Evolutionary conservation across 2,329 filamentous ascomycete species (phyloP).

Genomic region (Blumeriella jaapii): DNA sequence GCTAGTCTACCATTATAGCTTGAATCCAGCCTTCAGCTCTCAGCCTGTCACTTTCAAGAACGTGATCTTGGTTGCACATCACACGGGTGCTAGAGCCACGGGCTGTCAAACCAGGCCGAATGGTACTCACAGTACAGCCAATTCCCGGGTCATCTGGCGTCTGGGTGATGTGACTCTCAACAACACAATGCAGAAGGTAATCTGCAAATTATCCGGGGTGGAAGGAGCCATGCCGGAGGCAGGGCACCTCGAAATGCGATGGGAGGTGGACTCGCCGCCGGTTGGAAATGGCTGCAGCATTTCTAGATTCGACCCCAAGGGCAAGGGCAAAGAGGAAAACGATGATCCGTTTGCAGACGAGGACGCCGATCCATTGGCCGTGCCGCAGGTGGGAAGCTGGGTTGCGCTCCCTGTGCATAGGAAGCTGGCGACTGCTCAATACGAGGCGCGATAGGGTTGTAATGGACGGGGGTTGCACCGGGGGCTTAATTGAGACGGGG

Average conservation of each 20-base stretch:
- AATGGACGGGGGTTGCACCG: too few relatives aligned
- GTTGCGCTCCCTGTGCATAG: conserved; percentile 51
- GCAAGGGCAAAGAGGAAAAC: conserved; percentile 33
- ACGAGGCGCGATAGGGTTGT: too few relatives aligned
- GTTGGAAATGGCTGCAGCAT: conserved; percentile 58
- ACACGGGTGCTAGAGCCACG: conserved; percentile 54
- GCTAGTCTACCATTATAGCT: conserved; percentile 70
- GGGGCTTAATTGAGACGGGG: too few relatives aligned
- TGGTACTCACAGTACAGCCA: conserved; percentile 69
- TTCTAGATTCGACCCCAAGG: conserved; percentile 43
- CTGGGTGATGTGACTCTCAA: conserved; percentile 62
- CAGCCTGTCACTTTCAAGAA: conserved; percentile 55
- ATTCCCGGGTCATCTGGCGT: conserved; percentile 69
- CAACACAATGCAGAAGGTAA: conserved; percentile 57
- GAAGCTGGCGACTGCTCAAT: conserved; percentile 66
- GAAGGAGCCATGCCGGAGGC: conserved; percentile 59
- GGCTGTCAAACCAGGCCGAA: conserved; percentile 67
- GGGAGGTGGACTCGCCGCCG: conserved; percentile 49
- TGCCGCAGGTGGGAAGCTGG: conserved; percentile 39
- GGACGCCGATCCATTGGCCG: conserved; percentile 25
- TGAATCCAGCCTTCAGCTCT: conserved; percentile 51
- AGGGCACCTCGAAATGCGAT: conserved; percentile 71
- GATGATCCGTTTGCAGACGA: conserved; percentile 60
- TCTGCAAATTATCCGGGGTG: conserved; percentile 67
- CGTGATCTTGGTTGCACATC: conserved; percentile 59